Evolutionary conservation across 495 filamentous ascomycete species (phyloP).

Genomic region (Cercophora sp.): DNA sequence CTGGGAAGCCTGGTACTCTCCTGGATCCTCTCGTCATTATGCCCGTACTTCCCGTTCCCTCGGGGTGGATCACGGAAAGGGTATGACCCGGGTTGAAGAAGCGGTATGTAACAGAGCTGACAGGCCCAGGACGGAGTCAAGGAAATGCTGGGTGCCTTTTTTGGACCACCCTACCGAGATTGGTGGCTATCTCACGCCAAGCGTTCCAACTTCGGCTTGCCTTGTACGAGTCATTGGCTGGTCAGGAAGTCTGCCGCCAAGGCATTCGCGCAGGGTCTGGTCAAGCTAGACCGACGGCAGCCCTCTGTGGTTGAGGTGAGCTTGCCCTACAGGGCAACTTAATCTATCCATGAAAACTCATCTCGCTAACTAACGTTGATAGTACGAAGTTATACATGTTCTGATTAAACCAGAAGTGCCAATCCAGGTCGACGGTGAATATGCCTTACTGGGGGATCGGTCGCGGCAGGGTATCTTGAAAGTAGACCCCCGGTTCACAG

Average conservation of each 20-base stretch:
- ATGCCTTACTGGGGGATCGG: conserved; percentile 26
- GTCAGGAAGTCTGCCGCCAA: conserved; percentile 22
- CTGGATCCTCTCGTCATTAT: too few relatives aligned
- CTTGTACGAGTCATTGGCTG: conserved; percentile 27
- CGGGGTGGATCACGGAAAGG: background rate
- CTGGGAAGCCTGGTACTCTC: too few relatives aligned
- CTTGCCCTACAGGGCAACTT: background rate
- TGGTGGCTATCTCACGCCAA: conserved; percentile 28
- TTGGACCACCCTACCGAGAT: conserved; percentile 26
- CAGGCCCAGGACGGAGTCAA: background rate
- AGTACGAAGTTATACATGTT: conserved; percentile 21
- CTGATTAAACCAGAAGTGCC: conserved; percentile 14
- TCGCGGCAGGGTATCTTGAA: conserved; percentile 19
- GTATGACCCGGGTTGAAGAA: background rate
- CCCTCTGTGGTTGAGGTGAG: conserved; percentile 28
- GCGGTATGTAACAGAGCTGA: background rate
- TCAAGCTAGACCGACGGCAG: conserved; percentile 18
- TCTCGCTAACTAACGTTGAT: background rate
- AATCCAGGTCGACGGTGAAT: conserved; percentile 19
- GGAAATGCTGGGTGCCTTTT: conserved; percentile 30
- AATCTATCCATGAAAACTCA: too few relatives aligned
- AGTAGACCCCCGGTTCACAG: conserved; percentile 25
- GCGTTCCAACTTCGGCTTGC: conserved; percentile 12
- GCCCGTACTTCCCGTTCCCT: background rate
- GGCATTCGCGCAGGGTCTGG: conserved; percentile 20